phyloP scores from a whole-genome alignment of 371 early-diverging fungal species.

The Mucor saturninus region DNA sequence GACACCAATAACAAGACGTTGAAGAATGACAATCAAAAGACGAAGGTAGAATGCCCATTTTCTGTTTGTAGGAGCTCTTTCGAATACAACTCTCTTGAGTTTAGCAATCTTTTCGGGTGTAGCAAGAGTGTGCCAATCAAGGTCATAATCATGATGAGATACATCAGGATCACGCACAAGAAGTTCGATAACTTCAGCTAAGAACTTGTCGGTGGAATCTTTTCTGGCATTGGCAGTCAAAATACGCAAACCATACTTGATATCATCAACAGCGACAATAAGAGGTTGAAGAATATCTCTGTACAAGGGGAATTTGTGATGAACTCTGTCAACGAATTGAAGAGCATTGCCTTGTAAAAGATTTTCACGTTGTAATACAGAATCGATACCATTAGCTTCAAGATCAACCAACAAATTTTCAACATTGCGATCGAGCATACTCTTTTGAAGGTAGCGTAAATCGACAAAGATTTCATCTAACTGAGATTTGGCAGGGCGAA shows the following conservation, averaged over 20 bases:
- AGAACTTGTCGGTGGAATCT: slow-evolving; percentile 35
- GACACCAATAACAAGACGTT: slow-evolving; percentile 56
- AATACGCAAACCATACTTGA: slow-evolving; percentile 80
- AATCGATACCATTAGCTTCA: slow-evolving; percentile 31
- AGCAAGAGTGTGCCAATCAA: slow-evolving; percentile 55
- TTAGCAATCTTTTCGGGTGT: slow-evolving; percentile 45
- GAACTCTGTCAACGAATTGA: slow-evolving; percentile 71
- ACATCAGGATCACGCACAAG: slow-evolving; percentile 52
- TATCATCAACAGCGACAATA: slow-evolving; percentile 68
- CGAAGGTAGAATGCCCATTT: slow-evolving; percentile 72
- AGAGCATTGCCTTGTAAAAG: slow-evolving; percentile 75
- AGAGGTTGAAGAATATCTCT: slow-evolving; percentile 82
- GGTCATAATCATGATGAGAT: slow-evolving; percentile 36
- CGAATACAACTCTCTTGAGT: slow-evolving; percentile 59
- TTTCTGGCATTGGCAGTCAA: slow-evolving; percentile 42
- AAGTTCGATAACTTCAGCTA: slow-evolving; percentile 50
- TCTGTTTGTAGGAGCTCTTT: slow-evolving; percentile 51
- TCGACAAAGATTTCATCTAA: slow-evolving; percentile 79
- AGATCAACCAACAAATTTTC: slow-evolving; percentile 51
- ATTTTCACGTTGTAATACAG: slow-evolving; percentile 59
- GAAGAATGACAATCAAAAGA: slow-evolving; percentile 63
- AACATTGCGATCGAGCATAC: slow-evolving; percentile 63
- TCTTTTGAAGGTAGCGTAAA: slow-evolving; percentile 69
- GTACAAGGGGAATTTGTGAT: slow-evolving; percentile 65
- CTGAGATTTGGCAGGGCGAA: slow-evolving; percentile 75